A percentile compares a stretch with the other conserved stretches of the same genome.
Conservation (phyloP, 2,329 filamentous ascomycete species). For the Cladosporium sphaerospermum region DNA sequence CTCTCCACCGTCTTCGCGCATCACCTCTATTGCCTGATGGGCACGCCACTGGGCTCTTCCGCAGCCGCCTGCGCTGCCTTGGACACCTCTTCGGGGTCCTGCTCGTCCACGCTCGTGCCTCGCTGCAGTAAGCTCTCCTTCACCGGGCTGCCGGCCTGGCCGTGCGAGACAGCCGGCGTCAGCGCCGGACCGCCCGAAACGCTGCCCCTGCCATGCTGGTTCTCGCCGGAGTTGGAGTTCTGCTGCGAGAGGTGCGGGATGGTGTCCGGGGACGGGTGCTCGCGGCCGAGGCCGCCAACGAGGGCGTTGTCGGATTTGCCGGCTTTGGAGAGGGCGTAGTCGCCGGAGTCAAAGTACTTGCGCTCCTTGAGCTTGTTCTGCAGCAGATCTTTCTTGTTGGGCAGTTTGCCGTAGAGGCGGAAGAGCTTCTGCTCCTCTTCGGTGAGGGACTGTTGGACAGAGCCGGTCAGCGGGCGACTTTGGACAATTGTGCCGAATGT, state of each 20-base stretch:
- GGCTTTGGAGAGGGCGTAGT: slow-evolving; percentile 91
- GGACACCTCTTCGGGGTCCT: slow-evolving; percentile 35
- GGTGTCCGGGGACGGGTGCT: slow-evolving; percentile 64
- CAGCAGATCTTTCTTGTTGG: slow-evolving; percentile 90
- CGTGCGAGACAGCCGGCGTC: slow-evolving; percentile 40
- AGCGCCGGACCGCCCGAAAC: slow-evolving; percentile 20
- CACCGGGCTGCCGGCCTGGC: slow-evolving; percentile 68
- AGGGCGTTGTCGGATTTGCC: slow-evolving; percentile 84
- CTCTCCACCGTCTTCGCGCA: background rate
- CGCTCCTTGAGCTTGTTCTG: slow-evolving; percentile 99
- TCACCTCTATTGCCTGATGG: slow-evolving; percentile 16
- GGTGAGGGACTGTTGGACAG: slow-evolving; percentile 65
- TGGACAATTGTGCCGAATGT: background rate
- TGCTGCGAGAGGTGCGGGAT: slow-evolving; percentile 33
- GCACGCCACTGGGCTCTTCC: slow-evolving; percentile 16
- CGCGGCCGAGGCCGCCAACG: slow-evolving; percentile 84
- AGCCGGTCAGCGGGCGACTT: background rate
- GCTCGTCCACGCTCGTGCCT: slow-evolving; percentile 66
- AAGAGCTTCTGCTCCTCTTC: slow-evolving; percentile 95
- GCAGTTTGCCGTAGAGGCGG: slow-evolving; percentile 95
- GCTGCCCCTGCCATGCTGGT: slow-evolving; percentile 12
- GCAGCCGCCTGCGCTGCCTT: slow-evolving; percentile 14
- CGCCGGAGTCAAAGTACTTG: slow-evolving; percentile 94
- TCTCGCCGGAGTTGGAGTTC: slow-evolving; percentile 18
- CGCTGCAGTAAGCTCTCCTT: slow-evolving; percentile 88